Percentiles rank a stretch among this genome's conserved stretches.
These are phyloP conservation scores for Trichomonascaceae sp. DNA, from an alignment of 1,139 yeast species.

Conservation along the genomic window DNA sequence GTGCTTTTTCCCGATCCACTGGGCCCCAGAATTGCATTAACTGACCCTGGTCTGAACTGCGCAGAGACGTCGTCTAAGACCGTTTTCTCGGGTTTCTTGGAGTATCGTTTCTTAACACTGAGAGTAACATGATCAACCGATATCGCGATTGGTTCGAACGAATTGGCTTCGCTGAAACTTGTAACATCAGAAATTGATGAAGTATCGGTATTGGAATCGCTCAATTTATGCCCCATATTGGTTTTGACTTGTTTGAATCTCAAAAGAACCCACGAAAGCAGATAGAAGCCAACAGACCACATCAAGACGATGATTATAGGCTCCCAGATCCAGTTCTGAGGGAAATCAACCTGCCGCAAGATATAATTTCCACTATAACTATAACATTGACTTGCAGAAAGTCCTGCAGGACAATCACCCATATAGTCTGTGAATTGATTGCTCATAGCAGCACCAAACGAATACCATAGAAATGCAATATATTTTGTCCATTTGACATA, in stretches of 20 bases:
- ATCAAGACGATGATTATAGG: conserved; percentile 59
- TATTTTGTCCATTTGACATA: conserved; percentile 83
- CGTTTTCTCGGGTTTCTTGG: conserved; percentile 11
- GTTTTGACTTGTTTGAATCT: conserved; percentile 48
- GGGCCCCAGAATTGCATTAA: conserved; percentile 88
- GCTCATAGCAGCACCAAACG: conserved; percentile 61
- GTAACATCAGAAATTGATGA: neutral
- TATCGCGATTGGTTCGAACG: conserved; percentile 14
- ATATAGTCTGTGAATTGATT: conserved; percentile 58
- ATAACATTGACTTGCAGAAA: conserved; percentile 37
- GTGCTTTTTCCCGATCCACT: conserved; percentile 86
- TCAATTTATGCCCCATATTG: conserved; percentile 10
- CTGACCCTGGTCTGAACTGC: conserved; percentile 50
- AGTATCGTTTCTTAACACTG: conserved; percentile 15
- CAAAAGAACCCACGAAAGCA: conserved; percentile 40
- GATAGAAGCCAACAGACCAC: conserved; percentile 53
- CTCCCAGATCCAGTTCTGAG: conserved; percentile 56
- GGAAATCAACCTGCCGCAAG: conserved; percentile 54
- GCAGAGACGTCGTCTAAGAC: conserved; percentile 53
- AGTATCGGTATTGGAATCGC: conserved; percentile 7
- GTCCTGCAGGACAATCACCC: conserved; percentile 51
- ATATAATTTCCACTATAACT: conserved; percentile 47
- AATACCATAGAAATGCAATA: conserved; percentile 70
- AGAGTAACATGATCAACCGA: conserved; percentile 19
- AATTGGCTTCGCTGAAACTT: conserved; percentile 1